Evolutionary conservation across 1,284 basidiomycete species (phyloP), one percentile per base, ranked within the genome.

Genomic region (Ceratobasidium papillatum): DNA sequence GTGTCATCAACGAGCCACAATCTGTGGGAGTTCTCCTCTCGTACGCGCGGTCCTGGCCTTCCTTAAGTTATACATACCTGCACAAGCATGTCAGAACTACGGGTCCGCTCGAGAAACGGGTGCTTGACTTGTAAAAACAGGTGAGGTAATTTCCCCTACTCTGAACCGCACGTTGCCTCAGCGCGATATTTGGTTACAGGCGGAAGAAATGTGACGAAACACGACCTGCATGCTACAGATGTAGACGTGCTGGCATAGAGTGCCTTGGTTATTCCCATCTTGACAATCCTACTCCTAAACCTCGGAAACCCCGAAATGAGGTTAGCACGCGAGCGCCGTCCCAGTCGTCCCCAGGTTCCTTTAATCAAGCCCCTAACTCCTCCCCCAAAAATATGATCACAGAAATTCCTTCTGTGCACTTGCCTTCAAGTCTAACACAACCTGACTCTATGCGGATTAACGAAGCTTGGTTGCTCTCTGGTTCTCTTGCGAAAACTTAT

Each of bases 121-220:
- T 69, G 66, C 45, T 45, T 69, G 66, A 69, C 66, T 14, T 69
- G 66, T 19, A 69, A 58, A 58, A 69, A 69, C 27, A 56, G 52
- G 66, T 69, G 32, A 25, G 52, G 9, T 38, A 9, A 45, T 4
- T 41, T n/a, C 5, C 43, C 4, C 52, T 51, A 1, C 22, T 2
- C n/a, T 34, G 27, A 5, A 17, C 36, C 38, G n/a, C 27, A 7
- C 22, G 19, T 30, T 43, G 38, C n/a, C 38, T 61, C 1, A n/a
- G 27, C 14, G 1, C 22, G n/a, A 30, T 19, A 7, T n/a, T 22
- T 19, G 4, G 3, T 1, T 25, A 32, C 34, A 66, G 64, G n/a
- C 64, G 64, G 7, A 66, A 66, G 34, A 66, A 66, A 38, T 66
- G 64, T 30, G 64, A 66, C 30, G 64, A 66, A 36, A 52, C 47